Evolutionary conservation across 345 rosid species (phyloP).

Genomic region (Citrus maxima): DNA sequence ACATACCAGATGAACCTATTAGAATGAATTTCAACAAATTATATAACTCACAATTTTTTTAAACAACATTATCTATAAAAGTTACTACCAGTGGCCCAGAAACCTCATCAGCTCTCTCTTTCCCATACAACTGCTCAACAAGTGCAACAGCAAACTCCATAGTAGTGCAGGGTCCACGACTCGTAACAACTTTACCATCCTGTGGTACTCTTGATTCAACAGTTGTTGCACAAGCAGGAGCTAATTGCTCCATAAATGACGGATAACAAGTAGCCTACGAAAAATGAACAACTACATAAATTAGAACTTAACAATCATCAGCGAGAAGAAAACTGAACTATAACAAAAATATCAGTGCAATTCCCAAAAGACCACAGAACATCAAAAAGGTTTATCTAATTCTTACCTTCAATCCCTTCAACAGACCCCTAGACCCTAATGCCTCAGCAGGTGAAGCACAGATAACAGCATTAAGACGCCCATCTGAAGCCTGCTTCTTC

Average conservation of each 20-base stretch:
- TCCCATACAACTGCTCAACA: conserved; percentile 67
- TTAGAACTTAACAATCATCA: background rate
- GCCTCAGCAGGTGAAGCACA: conserved; percentile 91
- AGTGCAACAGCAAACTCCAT: conserved; percentile 78
- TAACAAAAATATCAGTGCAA: background rate
- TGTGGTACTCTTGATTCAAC: conserved; percentile 82
- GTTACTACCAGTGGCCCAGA: conserved; percentile 60
- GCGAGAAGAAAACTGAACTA: background rate
- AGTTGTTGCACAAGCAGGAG: conserved; percentile 49
- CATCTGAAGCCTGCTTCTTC: conserved; percentile 75
- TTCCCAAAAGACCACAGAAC: background rate
- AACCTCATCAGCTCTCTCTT: conserved; percentile 74
- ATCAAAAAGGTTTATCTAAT: background rate
- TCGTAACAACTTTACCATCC: conserved; percentile 76
- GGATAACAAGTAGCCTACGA: conserved; percentile 87
- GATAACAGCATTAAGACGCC: conserved; percentile 74
- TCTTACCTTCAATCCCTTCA: conserved; percentile 75
- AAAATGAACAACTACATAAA: conserved; percentile 14
- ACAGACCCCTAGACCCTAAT: conserved; percentile 82
- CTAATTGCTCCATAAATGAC: conserved; percentile 72
- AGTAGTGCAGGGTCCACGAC: conserved; percentile 89
- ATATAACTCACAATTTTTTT: background rate
- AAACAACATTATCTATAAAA: background rate
- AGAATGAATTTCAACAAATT: background rate
- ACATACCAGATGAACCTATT: no score